phyloP scores from a whole-genome alignment of 768 basidiomycete species.

The Mycena polygramma region DNA sequence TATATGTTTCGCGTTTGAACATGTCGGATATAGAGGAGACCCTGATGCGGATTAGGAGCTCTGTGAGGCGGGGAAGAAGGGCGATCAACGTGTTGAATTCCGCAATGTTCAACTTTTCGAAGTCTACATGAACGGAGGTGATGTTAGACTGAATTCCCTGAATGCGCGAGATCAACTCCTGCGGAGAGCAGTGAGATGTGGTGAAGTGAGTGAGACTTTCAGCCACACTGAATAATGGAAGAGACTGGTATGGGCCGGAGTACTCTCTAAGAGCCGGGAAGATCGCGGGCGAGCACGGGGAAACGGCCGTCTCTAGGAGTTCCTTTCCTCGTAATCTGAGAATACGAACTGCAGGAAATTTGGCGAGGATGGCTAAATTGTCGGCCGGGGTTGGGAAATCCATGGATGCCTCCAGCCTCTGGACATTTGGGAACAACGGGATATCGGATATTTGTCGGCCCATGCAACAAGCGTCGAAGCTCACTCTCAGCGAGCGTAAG shows the following conservation, averaged over 20 bases:
- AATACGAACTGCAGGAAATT: slow-evolving; percentile 14
- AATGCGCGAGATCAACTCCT: neutral
- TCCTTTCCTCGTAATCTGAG: neutral
- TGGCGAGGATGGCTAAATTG: neutral
- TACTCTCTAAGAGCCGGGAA: slow-evolving; percentile 11
- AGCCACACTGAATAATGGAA: neutral
- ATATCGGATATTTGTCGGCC: neutral
- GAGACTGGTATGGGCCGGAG: neutral
- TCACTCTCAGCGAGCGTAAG: neutral
- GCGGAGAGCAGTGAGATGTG: neutral
- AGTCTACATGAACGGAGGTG: neutral
- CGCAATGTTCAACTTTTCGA: neutral
- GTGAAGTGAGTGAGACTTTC: neutral
- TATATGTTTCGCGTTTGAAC: neutral
- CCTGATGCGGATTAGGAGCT: neutral
- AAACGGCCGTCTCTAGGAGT: neutral
- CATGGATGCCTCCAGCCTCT: neutral
- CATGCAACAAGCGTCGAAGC: neutral
- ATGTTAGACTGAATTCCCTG: slow-evolving; percentile 4
- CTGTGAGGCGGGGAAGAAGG: slow-evolving; percentile 5
- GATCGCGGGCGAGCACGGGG: neutral
- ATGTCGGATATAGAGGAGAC: neutral
- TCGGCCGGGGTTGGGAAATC: neutral
- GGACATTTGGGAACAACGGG: slow-evolving; percentile 17
- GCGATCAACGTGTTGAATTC: neutral